Evolutionary conservation across 2,329 filamentous ascomycete species (phyloP).

Genomic region (Aspergillus niger): DNA sequence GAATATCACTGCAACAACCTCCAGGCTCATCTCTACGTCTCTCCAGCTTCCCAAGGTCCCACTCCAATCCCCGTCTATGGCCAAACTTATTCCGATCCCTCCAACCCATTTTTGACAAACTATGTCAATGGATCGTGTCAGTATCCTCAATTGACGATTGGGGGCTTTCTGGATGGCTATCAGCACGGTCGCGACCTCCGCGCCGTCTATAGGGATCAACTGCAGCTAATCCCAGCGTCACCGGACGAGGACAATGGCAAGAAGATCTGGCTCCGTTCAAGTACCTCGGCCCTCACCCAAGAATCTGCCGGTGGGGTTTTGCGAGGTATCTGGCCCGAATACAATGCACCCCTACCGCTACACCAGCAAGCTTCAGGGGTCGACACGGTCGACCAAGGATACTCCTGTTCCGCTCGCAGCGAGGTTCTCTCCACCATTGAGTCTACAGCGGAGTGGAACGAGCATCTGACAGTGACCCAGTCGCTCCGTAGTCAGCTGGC

Average conservation of each 20-base stretch:
- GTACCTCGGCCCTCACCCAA: slow-evolving; percentile 40
- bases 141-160: slow-evolving; percentile 44
- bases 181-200: slow-evolving; percentile 41
- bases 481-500: slow-evolving; percentile 32
- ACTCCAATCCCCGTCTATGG: slow-evolving; percentile 37
- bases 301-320: slow-evolving; percentile 41
- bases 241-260: slow-evolving; percentile 24
- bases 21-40: slow-evolving; percentile 40
- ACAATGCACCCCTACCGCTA: slow-evolving; percentile 35
- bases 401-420: slow-evolving; percentile 32
- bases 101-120: slow-evolving; percentile 35
- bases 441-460: slow-evolving; percentile 37
- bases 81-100: slow-evolving; percentile 39
- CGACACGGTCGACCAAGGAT: slow-evolving; percentile 41
- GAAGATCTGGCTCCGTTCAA: slow-evolving; percentile 41
- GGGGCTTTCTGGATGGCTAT: slow-evolving; percentile 41
- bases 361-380: slow-evolving; percentile 41
- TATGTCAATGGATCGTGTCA: slow-evolving; percentile 42
- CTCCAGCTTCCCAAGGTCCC: slow-evolving; percentile 20
- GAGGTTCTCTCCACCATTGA: slow-evolving; percentile 29
- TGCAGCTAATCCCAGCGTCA: slow-evolving; percentile 33
- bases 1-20: slow-evolving; percentile 42
- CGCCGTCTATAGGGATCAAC: slow-evolving; percentile 35
- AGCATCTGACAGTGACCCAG: slow-evolving; percentile 36
- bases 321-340: slow-evolving; percentile 41